Base-by-base conservation (phyloP, 2,329 filamentous ascomycete species). In the Talaromyces pinophilus region DNA sequence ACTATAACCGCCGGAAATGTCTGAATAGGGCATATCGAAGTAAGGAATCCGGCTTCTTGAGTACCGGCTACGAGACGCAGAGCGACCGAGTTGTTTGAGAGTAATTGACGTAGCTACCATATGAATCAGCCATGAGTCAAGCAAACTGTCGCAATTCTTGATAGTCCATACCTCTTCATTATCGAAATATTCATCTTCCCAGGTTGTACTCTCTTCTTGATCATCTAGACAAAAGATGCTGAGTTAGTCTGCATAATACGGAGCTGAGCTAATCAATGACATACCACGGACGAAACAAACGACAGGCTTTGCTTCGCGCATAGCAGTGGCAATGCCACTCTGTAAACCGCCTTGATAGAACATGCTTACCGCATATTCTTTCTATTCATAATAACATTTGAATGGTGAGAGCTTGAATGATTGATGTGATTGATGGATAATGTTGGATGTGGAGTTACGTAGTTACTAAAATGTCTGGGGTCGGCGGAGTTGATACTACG, bases 271-370 rank as follows among this genome's bases (percentile, higher is more conserved):
- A 25, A 25, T 61, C 13, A 63, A 35, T 63, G 60, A 33, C 82
- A 70, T 78, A 92, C 92, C 90, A 74, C 88, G 87, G 38, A 97
- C 89, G 78, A 97, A 96, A 80, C 92, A 96, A 35, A 91, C 86
- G 0, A 97, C 91, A 19, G 90, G 84, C 78, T 94, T 96, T 67
- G 87, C 82, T 76, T 93, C 84, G 67, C 87, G 85, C 6, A 97
- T 84, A 13, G 93, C 92, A 22, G 86, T 82, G 38, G 86, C 84
- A 71, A 97, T 96, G 67, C 92, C 93, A 72, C 90, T 89, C 72
- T 96, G 91, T 22, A 97, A 80, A 68, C 87, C 88, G 19, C 93
- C 93, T 67, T 88, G 74, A 76, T 93, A 93, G 79, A 97, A 97
- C 89, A 96, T 93, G 50, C 57, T 75, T 44, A 66, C 66, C 38